Evolutionary conservation across 1,139 yeast species (phyloP).

Genomic region (Yamadazyma aaseri): DNA sequence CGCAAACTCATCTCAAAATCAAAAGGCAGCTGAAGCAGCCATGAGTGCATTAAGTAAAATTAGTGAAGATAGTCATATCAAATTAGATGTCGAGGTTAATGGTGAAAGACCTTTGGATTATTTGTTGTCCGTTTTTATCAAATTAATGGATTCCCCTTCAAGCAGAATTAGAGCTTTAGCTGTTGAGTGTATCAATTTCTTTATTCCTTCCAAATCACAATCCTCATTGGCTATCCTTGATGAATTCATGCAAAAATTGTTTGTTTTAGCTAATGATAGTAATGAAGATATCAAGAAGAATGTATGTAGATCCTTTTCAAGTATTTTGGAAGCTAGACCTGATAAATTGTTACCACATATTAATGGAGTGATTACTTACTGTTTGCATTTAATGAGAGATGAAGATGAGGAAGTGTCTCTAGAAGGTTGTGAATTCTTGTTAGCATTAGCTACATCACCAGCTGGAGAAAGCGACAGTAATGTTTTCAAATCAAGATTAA

Average conservation of each 20-base stretch:
- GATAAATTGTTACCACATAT: slow-evolving; percentile 79
- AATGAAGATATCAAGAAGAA: slow-evolving; percentile 65
- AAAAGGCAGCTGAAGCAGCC: slow-evolving; percentile 57
- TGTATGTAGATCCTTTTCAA: slow-evolving; percentile 77
- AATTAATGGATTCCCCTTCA: slow-evolving; percentile 31
- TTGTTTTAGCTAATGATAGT: slow-evolving; percentile 60
- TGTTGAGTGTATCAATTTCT: slow-evolving; percentile 74
- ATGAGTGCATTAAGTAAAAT: slow-evolving; percentile 80
- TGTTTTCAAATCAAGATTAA: slow-evolving; percentile 56
- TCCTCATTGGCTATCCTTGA: slow-evolving; percentile 66
- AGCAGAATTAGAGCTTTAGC: slow-evolving; percentile 61
- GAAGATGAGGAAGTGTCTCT: slow-evolving; percentile 70
- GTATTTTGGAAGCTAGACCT: slow-evolving; percentile 72
- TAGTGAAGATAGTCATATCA: slow-evolving; percentile 74
- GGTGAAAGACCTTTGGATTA: slow-evolving; percentile 69
- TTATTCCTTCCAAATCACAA: slow-evolving; percentile 68
- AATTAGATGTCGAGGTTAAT: slow-evolving; percentile 59
- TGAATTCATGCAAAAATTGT: slow-evolving; percentile 60
- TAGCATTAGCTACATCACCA: slow-evolving; percentile 64
- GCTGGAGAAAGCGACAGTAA: slow-evolving; percentile 48
- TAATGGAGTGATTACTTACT: slow-evolving; percentile 80
- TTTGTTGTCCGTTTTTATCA: slow-evolving; percentile 64
- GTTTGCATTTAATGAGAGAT: slow-evolving; percentile 74
- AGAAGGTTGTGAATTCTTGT: slow-evolving; percentile 90
- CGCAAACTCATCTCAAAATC: slow-evolving; percentile 32